Base-by-base conservation (phyloP, 225 moss, liverwort and hornwort species). In the Sphagnum tenellum region DNA sequence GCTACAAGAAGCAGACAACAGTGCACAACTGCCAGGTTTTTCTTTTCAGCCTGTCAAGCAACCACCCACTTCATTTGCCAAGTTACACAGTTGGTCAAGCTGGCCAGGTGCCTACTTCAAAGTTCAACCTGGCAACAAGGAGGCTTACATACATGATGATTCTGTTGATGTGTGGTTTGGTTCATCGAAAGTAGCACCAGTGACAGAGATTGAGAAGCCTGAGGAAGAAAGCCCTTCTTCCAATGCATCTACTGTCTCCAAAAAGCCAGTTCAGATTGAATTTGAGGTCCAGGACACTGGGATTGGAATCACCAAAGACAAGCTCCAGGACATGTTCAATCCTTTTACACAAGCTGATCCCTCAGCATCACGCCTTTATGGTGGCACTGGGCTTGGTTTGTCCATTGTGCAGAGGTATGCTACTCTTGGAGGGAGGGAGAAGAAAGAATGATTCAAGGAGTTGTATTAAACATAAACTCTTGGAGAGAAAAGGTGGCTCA, bases 311-410 rank as follows among this genome's bases (percentile, higher is more conserved):
- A 89, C 76, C 56, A 73, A 77, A 75, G 89, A 89, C 49, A 85
- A 73, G 3, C 80, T 92, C 1, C 65, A 71, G 9, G 92, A 89
- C 10, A 92, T 92, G 89, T 92, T 92, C 68, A 86, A 89, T 49
- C 87, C 92, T 7, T 89, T 92, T 64, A 92, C 92, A 5, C 92
- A 92, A 69, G 92, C 92, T 56, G 92, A 89, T 80, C 80, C 92
- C 65, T 92, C 92, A 55, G 88, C 87, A 46, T 92, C 92, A 52
- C 89, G 92, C 47, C 89, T 89, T 4, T 92, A 92, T 52, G 92
- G 92, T 48, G 92, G 92, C 46, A 92, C 92, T 13, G 92, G 92
- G 10, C 87, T 92, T 68, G 92, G 92, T 58, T 89, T 92, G 13
- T 89, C 85, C 68, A 92, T 92, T 56, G 92, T 92, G 52, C 89